Evolutionary conservation across 192 early-diverging fungal species (phyloP), one percentile per base, ranked within the genome.

Genomic region (Coemansia sp.): DNA sequence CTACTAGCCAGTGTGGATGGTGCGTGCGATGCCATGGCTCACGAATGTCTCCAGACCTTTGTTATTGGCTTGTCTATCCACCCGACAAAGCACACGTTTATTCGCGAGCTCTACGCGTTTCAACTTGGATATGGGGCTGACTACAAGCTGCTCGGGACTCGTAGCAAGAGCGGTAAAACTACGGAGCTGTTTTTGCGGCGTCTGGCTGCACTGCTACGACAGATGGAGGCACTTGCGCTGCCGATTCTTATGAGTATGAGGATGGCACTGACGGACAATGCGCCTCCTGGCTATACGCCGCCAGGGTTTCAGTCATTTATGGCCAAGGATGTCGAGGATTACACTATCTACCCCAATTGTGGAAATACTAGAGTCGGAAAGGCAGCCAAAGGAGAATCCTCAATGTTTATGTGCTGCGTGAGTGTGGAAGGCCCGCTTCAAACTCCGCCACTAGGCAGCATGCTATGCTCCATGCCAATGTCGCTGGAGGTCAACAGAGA

Each of bases 81-180:
- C 13, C 61, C 68, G 0, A 31, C 31, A 16, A 65, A 73, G 18
- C 41, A 67, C 23, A 59, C 65, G 11, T 76, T 60, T 60, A 66
- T 82, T 5, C 74, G 79, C 37, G 79, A 82, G 47, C 56, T 82
- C 18, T 82, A 82, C 64, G 73, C 78, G 10, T 81, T 81, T 50
- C 69, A 72, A 36, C 62, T 72, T 45, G 58, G 60, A 31, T 28
- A 62, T 9, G 56, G 56, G 18, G 0, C 56, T n/a, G 56, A 58
- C 20, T 58, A 36, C 11, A 23, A 34, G 8, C 2, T 16, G 9
- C 18, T 36, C n/a, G 18, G 37, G 37, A 9, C n/a, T 4, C 14
- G 56, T 6, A 28, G 35, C 7, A 12, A 33, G 11, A 20, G 36
- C 16, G 39, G 21, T 23, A 61, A 42, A 6, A 70, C 61, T 5